phyloP scores from a whole-genome alignment of 2,329 filamentous ascomycete species.

The Cladosporium halotolerans region DNA sequence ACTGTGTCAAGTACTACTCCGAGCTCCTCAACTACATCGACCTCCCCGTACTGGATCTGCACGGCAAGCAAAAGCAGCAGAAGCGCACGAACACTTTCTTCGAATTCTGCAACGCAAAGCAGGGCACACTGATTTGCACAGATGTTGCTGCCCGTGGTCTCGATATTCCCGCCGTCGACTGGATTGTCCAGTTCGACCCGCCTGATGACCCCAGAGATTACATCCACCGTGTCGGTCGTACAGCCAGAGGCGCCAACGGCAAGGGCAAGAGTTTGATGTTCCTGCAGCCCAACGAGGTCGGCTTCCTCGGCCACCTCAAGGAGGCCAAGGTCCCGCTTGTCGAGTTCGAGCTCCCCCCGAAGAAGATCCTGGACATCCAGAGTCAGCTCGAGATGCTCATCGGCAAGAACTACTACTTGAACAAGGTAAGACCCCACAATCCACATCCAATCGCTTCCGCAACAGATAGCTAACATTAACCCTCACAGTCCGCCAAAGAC shows the following conservation, averaged over 20 bases:
- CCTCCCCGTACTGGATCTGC: constrained; percentile 75
- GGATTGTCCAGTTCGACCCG: constrained; percentile 93
- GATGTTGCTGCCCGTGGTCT: constrained; percentile 93
- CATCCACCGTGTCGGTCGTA: constrained; percentile 93
- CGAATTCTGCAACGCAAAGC: constrained; percentile 81
- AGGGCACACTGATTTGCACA: constrained; percentile 88
- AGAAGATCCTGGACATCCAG: constrained; percentile 80
- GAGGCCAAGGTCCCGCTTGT: constrained; percentile 87
- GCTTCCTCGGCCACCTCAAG: constrained; percentile 86
- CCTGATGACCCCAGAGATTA: constrained; percentile 58
- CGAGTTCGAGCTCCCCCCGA: constrained; percentile 89
- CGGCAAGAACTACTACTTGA: constrained; percentile 91
- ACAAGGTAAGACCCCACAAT: constrained; percentile 54
- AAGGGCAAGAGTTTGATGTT: constrained; percentile 91
- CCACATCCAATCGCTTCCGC: not conserved
- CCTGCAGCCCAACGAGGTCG: constrained; percentile 83
- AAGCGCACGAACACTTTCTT: constrained; percentile 99
- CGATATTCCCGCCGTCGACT: constrained; percentile 93
- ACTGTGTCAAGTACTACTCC: constrained; percentile 90
- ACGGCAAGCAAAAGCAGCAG: constrained; percentile 97
- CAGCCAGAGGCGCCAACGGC: constrained; percentile 73
- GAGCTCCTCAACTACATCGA: constrained; percentile 98
- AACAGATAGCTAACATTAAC: not conserved
- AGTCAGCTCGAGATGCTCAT: constrained; percentile 87
- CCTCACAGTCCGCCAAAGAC: constrained; percentile 54